phyloP scores from a whole-genome alignment of 2,329 filamentous ascomycete genomes.

The Verticillium isaacii region DNA sequence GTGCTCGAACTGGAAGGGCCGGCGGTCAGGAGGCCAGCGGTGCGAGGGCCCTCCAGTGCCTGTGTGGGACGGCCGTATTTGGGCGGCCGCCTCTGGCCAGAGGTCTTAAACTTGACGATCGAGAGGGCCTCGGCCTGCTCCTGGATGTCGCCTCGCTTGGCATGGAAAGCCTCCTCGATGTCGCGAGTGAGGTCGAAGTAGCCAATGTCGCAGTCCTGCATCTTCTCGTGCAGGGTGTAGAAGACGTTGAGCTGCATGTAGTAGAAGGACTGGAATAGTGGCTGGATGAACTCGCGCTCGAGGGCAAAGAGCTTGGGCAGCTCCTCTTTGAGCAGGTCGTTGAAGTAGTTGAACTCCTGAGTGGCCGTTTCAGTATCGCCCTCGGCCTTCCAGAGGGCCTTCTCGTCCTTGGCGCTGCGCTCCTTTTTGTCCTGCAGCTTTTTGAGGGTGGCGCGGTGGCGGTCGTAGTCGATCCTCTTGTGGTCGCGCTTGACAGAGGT shows the following conservation, averaged over 20 bases:
- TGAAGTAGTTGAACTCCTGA: conserved; percentile 97
- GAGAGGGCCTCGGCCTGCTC: conserved; percentile 77
- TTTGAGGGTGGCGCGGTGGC: conserved; percentile 76
- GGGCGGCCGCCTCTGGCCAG: conserved; percentile 60
- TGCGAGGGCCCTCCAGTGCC: conserved; percentile 42
- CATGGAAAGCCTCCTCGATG: conserved; percentile 84
- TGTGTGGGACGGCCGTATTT: conserved; percentile 53
- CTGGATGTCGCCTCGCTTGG: conserved; percentile 84
- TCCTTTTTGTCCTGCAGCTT: conserved; percentile 98
- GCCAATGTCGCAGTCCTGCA: conserved; percentile 95
- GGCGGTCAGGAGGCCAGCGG: conserved; percentile 46
- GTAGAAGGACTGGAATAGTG: conserved; percentile 97
- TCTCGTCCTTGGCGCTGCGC: conserved; percentile 92
- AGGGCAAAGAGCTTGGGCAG: conserved; percentile 85
- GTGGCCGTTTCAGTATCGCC: conserved; percentile 86
- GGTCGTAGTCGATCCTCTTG: conserved; percentile 95
- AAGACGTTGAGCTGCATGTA: conserved; percentile 99
- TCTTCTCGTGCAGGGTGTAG: conserved; percentile 95
- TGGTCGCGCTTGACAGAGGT: conserved; percentile 85
- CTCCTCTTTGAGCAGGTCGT: conserved; percentile 93
- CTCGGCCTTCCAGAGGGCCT: conserved; percentile 93
- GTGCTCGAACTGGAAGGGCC: conserved; percentile 32
- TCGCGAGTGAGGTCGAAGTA: conserved; percentile 93
- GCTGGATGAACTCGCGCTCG: conserved; percentile 91
- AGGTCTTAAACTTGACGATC: conserved; percentile 90